Evolutionary conservation across 2,329 filamentous ascomycete genomes (phyloP), one percentile per base, ranked within the genome.

Genomic region (Pseudocercospora fuligena): DNA sequence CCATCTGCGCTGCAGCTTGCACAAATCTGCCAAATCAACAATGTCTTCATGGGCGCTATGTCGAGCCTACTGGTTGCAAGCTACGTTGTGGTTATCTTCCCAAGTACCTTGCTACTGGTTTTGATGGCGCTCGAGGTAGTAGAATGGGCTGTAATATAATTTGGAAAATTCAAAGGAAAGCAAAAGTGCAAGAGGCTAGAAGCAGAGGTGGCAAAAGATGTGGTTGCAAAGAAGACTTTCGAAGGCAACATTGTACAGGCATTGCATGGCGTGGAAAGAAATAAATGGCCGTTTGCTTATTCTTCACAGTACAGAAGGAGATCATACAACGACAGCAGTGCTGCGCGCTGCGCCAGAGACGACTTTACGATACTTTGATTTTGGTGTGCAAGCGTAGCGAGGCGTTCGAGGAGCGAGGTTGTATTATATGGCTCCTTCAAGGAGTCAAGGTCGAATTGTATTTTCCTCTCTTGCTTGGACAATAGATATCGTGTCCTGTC

Each of bases 11-110:
- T 99, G 70, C 95, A 99, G 81, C 83, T 99, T 76, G 94, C 95
- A 6, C 95, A 99, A 82, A 99, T 99, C 68, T 99, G 95, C 82
- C 95, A 98, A 85, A 92, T 98, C 82, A 99, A 99, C 80, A 91
- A 91, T 69, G 95, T 99, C 9, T 99, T 93, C 79, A 94, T 98
- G 84, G 89, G 90, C 19, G 93, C 95, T 58, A 98, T 99, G 94
- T 92, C 92, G 69, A 92, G 89, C 78, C 86, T 99, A 64, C 82
- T 98, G 60, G 97, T 98, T 83, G 94, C 97, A 83, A 97, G 94
- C 81, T 97, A 97, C 77, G 93, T 99, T 66, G 90, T 97, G 70
- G 93, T 90, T 90, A 98, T 99, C 73, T 86, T 99, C 60, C 95
- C 95, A 1, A 97, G 93, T 46, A 99, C 95, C 1, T 86, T 99